These are phyloP conservation scores for Aristolochia fimbriata DNA, from an alignment of 164 flowering plant genomes.

Conservation along the genomic window DNA sequence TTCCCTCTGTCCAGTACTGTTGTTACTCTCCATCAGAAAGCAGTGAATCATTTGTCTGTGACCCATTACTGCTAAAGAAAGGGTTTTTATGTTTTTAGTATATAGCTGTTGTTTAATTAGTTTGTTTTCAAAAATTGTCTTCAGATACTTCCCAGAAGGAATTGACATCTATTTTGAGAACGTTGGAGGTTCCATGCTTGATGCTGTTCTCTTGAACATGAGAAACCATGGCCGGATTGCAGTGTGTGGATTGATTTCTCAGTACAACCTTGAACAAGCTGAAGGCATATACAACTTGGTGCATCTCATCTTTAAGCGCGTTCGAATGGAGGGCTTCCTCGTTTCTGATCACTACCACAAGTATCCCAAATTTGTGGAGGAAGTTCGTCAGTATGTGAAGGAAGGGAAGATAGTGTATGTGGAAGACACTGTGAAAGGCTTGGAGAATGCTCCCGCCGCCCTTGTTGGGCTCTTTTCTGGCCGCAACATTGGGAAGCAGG, in stretches of 20 bases:
- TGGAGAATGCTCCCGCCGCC: conserved; percentile 21
- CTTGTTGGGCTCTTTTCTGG: conserved; percentile 21
- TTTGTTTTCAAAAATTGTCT: no score
- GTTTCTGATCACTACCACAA: not conserved
- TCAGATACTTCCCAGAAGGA: conserved; percentile 24
- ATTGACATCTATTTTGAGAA: conserved; percentile 27
- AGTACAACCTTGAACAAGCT: conserved; percentile 4
- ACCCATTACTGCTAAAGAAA: no score
- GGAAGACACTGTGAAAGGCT: conserved; percentile 22
- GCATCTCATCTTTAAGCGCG: not conserved
- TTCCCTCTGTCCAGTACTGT: no score
- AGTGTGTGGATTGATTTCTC: conserved; percentile 22
- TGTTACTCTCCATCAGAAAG: no score
- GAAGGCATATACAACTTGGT: conserved; percentile 6
- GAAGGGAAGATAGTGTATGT: conserved; percentile 17
- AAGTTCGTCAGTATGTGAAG: not conserved
- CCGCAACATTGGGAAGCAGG: conserved; percentile 22
- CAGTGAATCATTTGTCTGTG: no score
- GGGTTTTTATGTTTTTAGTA: no score
- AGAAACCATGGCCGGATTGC: conserved; percentile 21
- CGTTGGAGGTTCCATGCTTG: conserved; percentile 26
- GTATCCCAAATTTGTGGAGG: conserved; percentile 3
- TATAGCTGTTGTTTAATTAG: no score
- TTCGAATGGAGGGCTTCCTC: conserved; percentile 4
- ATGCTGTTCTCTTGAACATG: conserved; percentile 28